Evolutionary conservation across 768 basidiomycete species (phyloP).

Genomic region (Macrolepiota albuminosa): DNA sequence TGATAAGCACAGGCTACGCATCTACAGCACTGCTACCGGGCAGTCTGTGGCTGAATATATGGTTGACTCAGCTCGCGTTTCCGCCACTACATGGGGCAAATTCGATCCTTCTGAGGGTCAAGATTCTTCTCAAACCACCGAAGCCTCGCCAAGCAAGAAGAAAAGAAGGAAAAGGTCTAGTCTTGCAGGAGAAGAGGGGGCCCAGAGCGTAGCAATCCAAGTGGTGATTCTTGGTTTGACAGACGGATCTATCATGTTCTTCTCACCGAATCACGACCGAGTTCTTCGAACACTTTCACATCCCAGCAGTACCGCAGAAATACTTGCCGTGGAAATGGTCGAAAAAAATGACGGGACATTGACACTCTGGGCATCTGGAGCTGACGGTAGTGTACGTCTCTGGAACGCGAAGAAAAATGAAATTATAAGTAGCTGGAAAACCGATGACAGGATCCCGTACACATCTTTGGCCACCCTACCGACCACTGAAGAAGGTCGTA

Average conservation of each 20-base stretch:
- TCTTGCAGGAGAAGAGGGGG: slow-evolving; percentile 19
- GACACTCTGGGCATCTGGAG: slow-evolving; percentile 51
- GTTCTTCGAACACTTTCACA: slow-evolving; percentile 52
- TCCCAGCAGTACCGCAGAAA: slow-evolving; percentile 46
- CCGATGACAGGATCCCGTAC: slow-evolving; percentile 54
- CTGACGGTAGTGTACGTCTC: slow-evolving; percentile 50
- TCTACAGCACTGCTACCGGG: slow-evolving; percentile 55
- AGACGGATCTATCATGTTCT: slow-evolving; percentile 53
- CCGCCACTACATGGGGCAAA: slow-evolving; percentile 48
- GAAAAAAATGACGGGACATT: slow-evolving; percentile 24
- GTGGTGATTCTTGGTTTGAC: slow-evolving; percentile 57
- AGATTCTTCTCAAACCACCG: slow-evolving; percentile 18
- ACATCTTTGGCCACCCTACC: slow-evolving; percentile 46
- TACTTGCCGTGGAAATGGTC: slow-evolving; percentile 42
- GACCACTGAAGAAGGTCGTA: slow-evolving; percentile 28
- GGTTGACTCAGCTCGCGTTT: slow-evolving; percentile 50
- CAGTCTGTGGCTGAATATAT: slow-evolving; percentile 54
- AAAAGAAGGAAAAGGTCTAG: slow-evolving; percentile 44
- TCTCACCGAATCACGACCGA: slow-evolving; percentile 57
- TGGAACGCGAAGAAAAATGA: slow-evolving; percentile 54
- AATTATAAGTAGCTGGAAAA: slow-evolving; percentile 48
- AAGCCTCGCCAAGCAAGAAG: slow-evolving; percentile 43
- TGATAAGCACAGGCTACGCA: slow-evolving; percentile 67
- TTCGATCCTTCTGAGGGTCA: slow-evolving; percentile 27
- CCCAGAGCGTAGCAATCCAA: slow-evolving; percentile 26